A percentile compares a stretch with the other conserved stretches of the same genome.
phyloP scores from a whole-genome alignment of 305 asterid species.

The Salvia sclarea region DNA sequence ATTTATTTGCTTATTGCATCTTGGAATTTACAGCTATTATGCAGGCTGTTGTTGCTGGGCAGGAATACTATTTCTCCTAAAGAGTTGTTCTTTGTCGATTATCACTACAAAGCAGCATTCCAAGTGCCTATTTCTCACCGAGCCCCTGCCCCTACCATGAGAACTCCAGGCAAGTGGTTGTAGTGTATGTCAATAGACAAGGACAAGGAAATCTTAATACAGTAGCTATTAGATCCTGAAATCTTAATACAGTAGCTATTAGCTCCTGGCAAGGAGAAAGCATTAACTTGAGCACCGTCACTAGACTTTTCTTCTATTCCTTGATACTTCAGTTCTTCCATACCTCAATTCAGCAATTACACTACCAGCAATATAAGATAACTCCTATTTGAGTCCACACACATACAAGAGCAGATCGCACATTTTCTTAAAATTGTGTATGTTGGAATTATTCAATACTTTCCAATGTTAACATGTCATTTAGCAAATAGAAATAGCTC shows the following conservation, averaged over 20 bases:
- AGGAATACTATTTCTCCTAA: neutral
- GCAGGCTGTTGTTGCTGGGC: neutral
- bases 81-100: neutral
- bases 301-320: neutral
- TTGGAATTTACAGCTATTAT: neutral
- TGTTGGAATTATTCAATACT: neutral
- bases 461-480: neutral
- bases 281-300: neutral
- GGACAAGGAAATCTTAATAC: neutral
- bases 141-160: neutral
- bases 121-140: neutral
- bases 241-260: neutral
- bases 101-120: neutral
- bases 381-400: neutral
- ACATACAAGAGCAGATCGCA: slow-evolving; percentile 1
- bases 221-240: neutral
- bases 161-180: no score
- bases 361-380: neutral
- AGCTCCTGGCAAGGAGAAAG: slow-evolving; percentile 3
- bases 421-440: neutral
- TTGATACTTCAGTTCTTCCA: neutral
- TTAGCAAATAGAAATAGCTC: slow-evolving; percentile 6
- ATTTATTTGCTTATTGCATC: neutral
- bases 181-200: no score
- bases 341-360: neutral